These are phyloP conservation scores for Colletotrichum graminicola DNA, from an alignment of 2,329 filamentous ascomycete species.

Conservation along the genomic window DNA sequence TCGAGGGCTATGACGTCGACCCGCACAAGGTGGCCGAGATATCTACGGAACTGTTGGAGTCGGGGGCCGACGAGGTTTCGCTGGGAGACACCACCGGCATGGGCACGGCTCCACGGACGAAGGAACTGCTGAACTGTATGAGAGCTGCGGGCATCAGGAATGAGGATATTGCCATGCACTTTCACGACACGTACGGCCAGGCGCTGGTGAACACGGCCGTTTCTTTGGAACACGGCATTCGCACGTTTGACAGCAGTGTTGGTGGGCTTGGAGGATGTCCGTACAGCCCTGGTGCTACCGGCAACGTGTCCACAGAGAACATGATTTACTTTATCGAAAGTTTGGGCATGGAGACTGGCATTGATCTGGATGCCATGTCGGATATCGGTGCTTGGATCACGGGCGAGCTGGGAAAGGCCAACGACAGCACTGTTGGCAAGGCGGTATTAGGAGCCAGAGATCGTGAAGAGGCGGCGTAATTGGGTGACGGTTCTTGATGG, in stretches of 20 bases:
- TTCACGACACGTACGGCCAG: slow-evolving; percentile 90
- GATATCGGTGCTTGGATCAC: slow-evolving; percentile 82
- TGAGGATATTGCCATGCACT: slow-evolving; percentile 83
- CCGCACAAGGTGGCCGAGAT: slow-evolving; percentile 74
- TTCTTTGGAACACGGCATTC: slow-evolving; percentile 80
- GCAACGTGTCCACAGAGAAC: slow-evolving; percentile 88
- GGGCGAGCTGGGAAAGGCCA: slow-evolving; percentile 69
- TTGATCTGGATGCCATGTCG: slow-evolving; percentile 75
- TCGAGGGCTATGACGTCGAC: slow-evolving; percentile 74
- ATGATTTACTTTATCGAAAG: slow-evolving; percentile 83
- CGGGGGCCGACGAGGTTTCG: slow-evolving; percentile 91
- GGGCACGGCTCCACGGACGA: slow-evolving; percentile 81
- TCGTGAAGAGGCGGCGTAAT: slow-evolving; percentile 40
- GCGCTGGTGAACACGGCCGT: slow-evolving; percentile 86
- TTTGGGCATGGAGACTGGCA: slow-evolving; percentile 79
- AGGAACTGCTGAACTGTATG: slow-evolving; percentile 73
- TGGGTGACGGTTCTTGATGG: not conserved
- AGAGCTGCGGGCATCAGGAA: slow-evolving; percentile 75
- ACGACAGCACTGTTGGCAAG: slow-evolving; percentile 76
- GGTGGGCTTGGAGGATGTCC: slow-evolving; percentile 87
- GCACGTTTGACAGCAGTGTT: slow-evolving; percentile 84
- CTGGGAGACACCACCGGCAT: slow-evolving; percentile 93
- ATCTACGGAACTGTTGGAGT: slow-evolving; percentile 78
- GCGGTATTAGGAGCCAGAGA: slow-evolving; percentile 67
- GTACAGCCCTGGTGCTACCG: slow-evolving; percentile 86